These are phyloP conservation scores for Aspergillus piperis DNA, from an alignment of 2,329 filamentous ascomycete species.

Conservation along the genomic window DNA sequence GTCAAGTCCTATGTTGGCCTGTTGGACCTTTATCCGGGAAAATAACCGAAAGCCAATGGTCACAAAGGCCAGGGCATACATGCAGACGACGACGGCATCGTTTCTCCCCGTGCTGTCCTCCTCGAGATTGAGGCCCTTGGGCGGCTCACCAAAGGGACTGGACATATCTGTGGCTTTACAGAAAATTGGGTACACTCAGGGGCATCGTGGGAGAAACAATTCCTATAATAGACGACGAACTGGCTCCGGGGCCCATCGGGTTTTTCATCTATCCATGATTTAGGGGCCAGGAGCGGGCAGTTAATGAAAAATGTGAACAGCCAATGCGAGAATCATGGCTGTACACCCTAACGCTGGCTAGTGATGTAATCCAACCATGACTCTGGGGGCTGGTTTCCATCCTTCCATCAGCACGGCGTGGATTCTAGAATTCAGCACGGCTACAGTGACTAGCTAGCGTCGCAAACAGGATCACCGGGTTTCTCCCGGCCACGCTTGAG, in stretches of 20 bases:
- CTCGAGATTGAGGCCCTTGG: not conserved
- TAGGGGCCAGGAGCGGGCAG: conserved; percentile 4
- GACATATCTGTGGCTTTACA: conserved; percentile 1
- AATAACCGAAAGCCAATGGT: conserved; percentile 4
- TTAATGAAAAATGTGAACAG: not conserved
- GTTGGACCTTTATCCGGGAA: not conserved
- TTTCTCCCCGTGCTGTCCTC: not conserved
- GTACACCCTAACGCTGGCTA: conserved; percentile 2
- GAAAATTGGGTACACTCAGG: not conserved
- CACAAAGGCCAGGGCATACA: not conserved
- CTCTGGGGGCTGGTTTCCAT: conserved; percentile 1
- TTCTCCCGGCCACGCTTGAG: not conserved
- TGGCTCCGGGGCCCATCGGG: not conserved
- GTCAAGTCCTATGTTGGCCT: not conserved
- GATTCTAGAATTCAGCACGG: conserved; percentile 7
- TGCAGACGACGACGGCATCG: not conserved
- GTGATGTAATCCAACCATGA: conserved; percentile 5
- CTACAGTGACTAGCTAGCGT: not conserved
- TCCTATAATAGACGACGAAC: not conserved
- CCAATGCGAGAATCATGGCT: not conserved
- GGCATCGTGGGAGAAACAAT: not conserved
- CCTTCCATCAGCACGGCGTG: not conserved
- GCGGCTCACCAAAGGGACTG: conserved; percentile 1
- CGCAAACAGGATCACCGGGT: not conserved
- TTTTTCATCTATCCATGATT: conserved; percentile 1